These are phyloP conservation scores for Exserohilum turcica DNA, from an alignment of 2,329 filamentous ascomycete genomes.

Conservation along the genomic window DNA sequence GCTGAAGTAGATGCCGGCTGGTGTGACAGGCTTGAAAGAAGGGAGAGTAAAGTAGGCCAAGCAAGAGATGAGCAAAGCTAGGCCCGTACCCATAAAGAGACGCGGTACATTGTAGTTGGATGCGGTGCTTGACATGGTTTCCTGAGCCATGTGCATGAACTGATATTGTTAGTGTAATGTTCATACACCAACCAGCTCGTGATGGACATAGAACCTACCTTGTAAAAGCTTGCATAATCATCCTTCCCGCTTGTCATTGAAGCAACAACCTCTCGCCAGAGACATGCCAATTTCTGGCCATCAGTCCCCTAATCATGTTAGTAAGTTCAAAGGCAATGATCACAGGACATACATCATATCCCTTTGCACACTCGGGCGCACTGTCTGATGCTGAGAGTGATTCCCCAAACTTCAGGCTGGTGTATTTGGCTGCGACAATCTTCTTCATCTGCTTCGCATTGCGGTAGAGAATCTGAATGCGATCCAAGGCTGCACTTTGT, in stretches of 20 bases:
- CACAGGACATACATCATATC: background rate
- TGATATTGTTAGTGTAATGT: conserved; percentile 19
- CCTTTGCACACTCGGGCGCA: background rate
- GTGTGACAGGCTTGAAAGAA: conserved; percentile 54
- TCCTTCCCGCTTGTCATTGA: conserved; percentile 10
- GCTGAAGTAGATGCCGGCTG: conserved; percentile 52
- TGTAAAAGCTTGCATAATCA: conserved; percentile 47
- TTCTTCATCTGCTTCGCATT: conserved; percentile 82
- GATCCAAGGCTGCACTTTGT: conserved; percentile 53
- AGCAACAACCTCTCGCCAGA: conserved; percentile 61
- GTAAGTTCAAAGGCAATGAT: background rate
- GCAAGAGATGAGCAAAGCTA: conserved; percentile 54
- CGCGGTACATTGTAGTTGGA: conserved; percentile 84
- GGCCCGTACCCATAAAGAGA: conserved; percentile 56
- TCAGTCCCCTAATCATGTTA: conserved; percentile 17
- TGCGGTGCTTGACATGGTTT: conserved; percentile 82
- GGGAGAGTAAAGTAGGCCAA: conserved; percentile 43
- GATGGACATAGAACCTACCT: conserved; percentile 41
- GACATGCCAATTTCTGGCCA: conserved; percentile 63
- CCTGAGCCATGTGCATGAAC: conserved; percentile 76
- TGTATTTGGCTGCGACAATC: conserved; percentile 76
- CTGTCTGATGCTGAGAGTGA: background rate
- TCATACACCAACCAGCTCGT: background rate
- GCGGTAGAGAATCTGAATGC: conserved; percentile 70
- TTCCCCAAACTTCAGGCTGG: conserved; percentile 56